Base-by-base conservation (phyloP, 129 eudicot species). In the Logfia minima region DNA sequence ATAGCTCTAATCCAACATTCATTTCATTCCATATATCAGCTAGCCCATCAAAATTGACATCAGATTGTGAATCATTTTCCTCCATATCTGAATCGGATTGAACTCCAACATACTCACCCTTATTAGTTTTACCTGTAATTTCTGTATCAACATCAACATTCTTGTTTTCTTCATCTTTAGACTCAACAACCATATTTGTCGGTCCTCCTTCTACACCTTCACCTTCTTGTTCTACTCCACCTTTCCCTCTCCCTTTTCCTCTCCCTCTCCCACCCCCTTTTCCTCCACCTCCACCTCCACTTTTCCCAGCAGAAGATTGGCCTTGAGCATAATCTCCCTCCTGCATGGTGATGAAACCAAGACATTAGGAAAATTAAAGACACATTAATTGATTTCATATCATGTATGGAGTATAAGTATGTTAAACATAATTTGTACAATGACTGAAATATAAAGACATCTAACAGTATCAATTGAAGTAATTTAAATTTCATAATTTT, bases 21-120 rank as follows among this genome's bases (percentile, higher is more conserved):
- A 91, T 91, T 67, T 91, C 93, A 68, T 86, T 82, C 98, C 98
- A 94, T 23, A 94, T 91, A 75, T 89, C 97, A 45, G 83, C 88
- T 66, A 91, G 72, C 8, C 90, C 93, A 66, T 91, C 96, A 69
- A 81, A 81, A 75, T 83, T 78, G 51, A 35, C 82, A 61, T 84
- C 87, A 80, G 81, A 34, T 22, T 72, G 64, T 14, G 66, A 69
- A 71, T 56, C 81, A 63, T 61, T 75, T 26, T 85, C 91, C 70
- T 83, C 91, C 43, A 16, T 32, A 45, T 67, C 83, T 79, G 81
- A 62, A 28, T 84, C 83, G 63, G 82, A 83, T 17, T 87, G 88
- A 35, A 64, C 83, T 13, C 90, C 91, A 8, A 78, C 88, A 78
- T 64, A 72, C 18, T 22, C 69, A 48, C 76, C 80, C 60, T 75